Conservation (phyloP, 495 filamentous ascomycete genomes). For the Penicillium nucicola region DNA sequence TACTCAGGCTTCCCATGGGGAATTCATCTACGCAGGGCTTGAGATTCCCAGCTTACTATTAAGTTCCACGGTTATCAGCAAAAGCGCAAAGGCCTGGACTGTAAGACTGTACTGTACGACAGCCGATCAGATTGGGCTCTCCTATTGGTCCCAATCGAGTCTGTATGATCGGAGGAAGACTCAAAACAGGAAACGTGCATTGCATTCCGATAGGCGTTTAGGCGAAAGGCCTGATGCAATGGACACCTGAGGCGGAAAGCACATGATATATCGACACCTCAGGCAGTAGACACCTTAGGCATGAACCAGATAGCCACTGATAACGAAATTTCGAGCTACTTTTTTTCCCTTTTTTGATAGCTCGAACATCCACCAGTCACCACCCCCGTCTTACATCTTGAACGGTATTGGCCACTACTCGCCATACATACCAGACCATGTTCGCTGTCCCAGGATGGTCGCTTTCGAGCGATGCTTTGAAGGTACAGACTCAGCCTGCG, state of each 20-base stretch:
- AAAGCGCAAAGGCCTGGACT: no score
- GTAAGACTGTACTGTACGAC: no score
- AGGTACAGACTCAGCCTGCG: conserved; percentile 57
- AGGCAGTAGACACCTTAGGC: background rate
- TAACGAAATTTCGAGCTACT: conserved; percentile 7
- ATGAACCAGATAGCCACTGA: background rate
- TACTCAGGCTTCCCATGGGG: no score
- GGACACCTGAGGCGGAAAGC: no score
- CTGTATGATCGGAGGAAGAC: no score
- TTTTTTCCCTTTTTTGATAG: background rate
- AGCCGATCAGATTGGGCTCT: no score
- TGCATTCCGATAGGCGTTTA: background rate
- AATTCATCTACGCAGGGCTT: no score
- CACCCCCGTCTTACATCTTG: background rate
- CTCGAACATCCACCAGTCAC: background rate
- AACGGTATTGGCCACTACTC: background rate
- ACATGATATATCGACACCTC: no score
- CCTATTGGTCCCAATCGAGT: no score
- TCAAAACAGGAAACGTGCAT: no score
- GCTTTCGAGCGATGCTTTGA: conserved; percentile 64
- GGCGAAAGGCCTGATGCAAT: background rate
- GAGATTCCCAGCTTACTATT: no score
- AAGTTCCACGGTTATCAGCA: no score
- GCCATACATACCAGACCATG: conserved; percentile 51
- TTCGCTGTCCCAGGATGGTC: conserved; percentile 94